These are phyloP conservation scores for Taphrina flavorubra DNA, from an alignment of 1,139 yeast species.

Conservation along the genomic window DNA sequence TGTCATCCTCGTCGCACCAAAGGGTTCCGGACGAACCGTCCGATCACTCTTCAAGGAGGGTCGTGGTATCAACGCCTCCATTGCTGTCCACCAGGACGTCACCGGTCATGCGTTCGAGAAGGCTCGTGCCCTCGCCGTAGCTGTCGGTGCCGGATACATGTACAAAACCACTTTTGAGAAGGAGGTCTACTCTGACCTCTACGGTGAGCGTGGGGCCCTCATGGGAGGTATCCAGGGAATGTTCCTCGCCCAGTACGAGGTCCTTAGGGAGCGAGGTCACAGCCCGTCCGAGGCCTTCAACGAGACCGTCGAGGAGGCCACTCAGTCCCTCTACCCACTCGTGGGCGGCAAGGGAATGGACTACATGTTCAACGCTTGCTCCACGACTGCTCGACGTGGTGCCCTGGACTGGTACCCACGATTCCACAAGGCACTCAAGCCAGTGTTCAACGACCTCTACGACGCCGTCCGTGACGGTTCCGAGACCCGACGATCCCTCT, in stretches of 20 bases:
- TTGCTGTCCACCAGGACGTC: slow-evolving; percentile 94
- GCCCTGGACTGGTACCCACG: slow-evolving; percentile 99
- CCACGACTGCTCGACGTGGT: slow-evolving; percentile 99
- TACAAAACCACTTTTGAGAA: slow-evolving; percentile 99
- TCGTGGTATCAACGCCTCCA: slow-evolving; percentile 98
- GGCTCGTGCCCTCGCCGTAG: slow-evolving; percentile 98
- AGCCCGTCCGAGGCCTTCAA: slow-evolving; percentile 99
- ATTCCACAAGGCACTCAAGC: slow-evolving; percentile 98
- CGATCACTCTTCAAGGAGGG: slow-evolving; percentile 99
- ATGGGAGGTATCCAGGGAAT: slow-evolving; percentile 99
- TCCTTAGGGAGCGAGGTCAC: slow-evolving; percentile 99
- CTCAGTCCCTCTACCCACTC: slow-evolving; percentile 98
- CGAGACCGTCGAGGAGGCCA: slow-evolving; percentile 99
- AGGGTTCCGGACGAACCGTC: slow-evolving; percentile 99
- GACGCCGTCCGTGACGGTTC: slow-evolving; percentile 93
- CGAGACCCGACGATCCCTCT: slow-evolving; percentile 97
- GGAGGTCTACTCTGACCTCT: slow-evolving; percentile 98
- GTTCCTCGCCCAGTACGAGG: slow-evolving; percentile 99
- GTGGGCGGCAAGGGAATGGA: slow-evolving; percentile 99
- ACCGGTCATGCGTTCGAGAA: slow-evolving; percentile 99
- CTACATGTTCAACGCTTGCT: slow-evolving; percentile 99
- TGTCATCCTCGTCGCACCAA: slow-evolving; percentile 98
- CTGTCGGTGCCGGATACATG: slow-evolving; percentile 99
- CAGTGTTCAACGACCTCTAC: slow-evolving; percentile 95
- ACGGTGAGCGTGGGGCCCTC: slow-evolving; percentile 99